phyloP scores from a whole-genome alignment of 2,329 filamentous ascomycete genomes.

The Fusarium longipes region DNA sequence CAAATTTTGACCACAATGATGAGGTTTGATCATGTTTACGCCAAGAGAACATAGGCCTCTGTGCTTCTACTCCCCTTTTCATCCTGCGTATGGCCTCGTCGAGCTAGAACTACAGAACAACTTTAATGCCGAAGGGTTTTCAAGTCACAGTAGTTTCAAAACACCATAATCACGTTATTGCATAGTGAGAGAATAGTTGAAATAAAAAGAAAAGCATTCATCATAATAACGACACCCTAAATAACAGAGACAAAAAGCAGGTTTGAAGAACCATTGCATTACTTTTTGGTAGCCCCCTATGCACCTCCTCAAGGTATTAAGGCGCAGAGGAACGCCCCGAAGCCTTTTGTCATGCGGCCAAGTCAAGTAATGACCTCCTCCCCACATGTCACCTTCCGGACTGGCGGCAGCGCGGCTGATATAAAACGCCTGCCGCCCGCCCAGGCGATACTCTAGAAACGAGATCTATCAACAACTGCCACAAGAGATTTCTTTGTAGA shows the following conservation, averaged over 20 bases:
- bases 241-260: constrained; percentile 52
- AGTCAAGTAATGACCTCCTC: constrained; percentile 45
- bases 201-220: constrained; percentile 45
- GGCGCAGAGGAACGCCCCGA: constrained; percentile 53
- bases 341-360: constrained; percentile 54
- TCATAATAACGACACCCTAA: constrained; percentile 53
- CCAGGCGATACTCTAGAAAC: constrained; percentile 52
- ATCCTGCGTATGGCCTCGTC: not conserved
- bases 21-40: no score
- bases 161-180: not conserved
- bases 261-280: constrained; percentile 54
- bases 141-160: no score
- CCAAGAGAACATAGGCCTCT: not conserved
- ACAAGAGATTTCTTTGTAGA: constrained; percentile 51
- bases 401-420: constrained; percentile 38
- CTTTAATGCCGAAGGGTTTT: not conserved
- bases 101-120: not conserved
- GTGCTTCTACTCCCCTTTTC: not conserved
- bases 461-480: constrained; percentile 57
- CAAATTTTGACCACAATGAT: no score
- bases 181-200: constrained; percentile 1
- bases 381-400: constrained; percentile 48
- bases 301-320: constrained; percentile 50
- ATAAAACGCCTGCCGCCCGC: constrained; percentile 32
- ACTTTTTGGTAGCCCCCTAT: constrained; percentile 56